Evolutionary conservation across 2,329 filamentous ascomycete genomes (phyloP), one percentile per base, ranked within the genome.

Genomic region (Tolypocladium sp.): DNA sequence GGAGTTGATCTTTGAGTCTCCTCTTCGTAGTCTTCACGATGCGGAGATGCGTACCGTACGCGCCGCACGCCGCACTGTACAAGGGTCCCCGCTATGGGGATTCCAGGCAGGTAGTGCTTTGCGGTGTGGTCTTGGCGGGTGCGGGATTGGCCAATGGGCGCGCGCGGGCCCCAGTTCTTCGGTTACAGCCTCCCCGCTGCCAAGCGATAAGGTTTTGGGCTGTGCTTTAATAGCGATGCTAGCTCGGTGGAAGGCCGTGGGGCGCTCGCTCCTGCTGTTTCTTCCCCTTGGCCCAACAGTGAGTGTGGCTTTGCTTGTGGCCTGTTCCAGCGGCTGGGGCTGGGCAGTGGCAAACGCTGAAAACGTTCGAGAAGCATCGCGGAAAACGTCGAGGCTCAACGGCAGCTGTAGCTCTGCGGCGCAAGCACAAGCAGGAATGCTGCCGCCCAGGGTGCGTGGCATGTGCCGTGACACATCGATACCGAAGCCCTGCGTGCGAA

Each of bases 151-250:
- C 58, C 38, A 59, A 59, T 59, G 30, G 53, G 27, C 10, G 42
- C 44, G 27, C 55, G 3, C 10, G 10, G n/a, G 7, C 25, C 42
- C 46, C 25, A 13, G 25, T 20, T 25, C 13, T 17, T n/a, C 38
- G 33, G 20, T 2, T n/a, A 33, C 22, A 53, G 25, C 5, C 52
- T 57, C 25, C 37, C 55, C 35, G 37, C 49, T 46, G 58, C 58
- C 55, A 59, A 57, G 55, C 46, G 58, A 59, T 57, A 59, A 54
- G 55, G 58, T 54, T 59, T 4, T 38, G 46, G 46, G 58, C 55
- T 44, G 44, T 41, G 55, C 46, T 27, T 27, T 9, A 13, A n/a
- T n/a, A 49, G 44, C 44, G 44, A 49, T 27, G 12, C 44, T 49
- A 49, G 13, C 25, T 22, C 15, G 25, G 44, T 49, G 44, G 25